Conservation (phyloP, 768 basidiomycete genomes). For the Suillus paluster region DNA sequence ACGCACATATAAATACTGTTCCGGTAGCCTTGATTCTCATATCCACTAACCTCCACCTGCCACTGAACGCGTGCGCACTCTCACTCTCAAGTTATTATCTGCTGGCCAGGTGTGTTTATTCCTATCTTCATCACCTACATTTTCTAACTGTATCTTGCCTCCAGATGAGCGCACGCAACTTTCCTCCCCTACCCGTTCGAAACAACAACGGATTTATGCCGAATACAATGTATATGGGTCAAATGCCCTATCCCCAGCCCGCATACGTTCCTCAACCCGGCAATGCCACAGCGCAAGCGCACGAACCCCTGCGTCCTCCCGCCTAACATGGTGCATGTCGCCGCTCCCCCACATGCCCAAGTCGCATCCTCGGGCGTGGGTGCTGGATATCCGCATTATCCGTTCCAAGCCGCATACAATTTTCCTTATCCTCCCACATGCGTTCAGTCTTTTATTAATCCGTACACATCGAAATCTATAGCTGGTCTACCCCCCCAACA, state of each 20-base stretch:
- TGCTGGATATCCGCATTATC: background rate
- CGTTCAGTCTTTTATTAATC: too few species aligned
- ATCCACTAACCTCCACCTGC: background rate
- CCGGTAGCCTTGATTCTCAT: background rate
- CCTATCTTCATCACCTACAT: background rate
- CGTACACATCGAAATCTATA: too few species aligned
- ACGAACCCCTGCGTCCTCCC: too few species aligned
- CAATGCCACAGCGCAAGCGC: too few species aligned
- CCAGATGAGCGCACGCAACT: background rate
- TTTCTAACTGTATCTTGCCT: background rate
- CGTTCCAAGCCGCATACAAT: background rate
- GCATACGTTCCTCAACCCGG: background rate
- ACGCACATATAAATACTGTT: background rate
- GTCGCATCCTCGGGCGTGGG: background rate
- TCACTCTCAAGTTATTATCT: background rate
- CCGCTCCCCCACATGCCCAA: background rate
- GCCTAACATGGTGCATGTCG: background rate
- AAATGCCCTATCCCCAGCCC: background rate
- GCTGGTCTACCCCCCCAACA: background rate
- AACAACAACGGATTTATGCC: too few species aligned
- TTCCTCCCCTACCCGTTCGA: background rate
- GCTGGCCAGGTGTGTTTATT: background rate
- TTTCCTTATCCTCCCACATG: background rate
- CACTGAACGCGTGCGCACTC: background rate
- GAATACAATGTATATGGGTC: background rate